Percentiles rank a stretch among this genome's conserved stretches.
phyloP scores from a whole-genome alignment of 2,329 filamentous ascomycete species.

The Intubia oerlemansii region DNA sequence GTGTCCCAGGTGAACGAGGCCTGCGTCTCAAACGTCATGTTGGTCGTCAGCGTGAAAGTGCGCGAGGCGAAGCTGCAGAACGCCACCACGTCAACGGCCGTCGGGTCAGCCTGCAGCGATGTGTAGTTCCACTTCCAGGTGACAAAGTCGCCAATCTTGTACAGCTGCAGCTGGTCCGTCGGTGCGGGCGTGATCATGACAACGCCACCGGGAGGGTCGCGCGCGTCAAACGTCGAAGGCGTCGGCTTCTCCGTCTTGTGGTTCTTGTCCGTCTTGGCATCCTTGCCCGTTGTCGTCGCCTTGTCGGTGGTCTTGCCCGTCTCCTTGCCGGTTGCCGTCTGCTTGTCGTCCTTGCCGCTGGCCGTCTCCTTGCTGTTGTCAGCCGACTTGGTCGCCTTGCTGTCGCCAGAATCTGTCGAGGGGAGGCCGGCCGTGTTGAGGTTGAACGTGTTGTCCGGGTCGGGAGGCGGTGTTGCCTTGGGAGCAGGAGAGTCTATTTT shows the following conservation, averaged over 20 bases:
- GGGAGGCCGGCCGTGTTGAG: conserved; percentile 18
- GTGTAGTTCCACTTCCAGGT: conserved; percentile 49
- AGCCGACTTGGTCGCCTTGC: not conserved
- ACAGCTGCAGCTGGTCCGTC: conserved; percentile 24
- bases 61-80: conserved; percentile 29
- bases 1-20: conserved; percentile 38
- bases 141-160: conserved; percentile 37
- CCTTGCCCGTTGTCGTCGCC: conserved; percentile 7
- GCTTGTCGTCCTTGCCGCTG: conserved; percentile 10
- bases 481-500: not conserved
- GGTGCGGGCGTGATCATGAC: conserved; percentile 27
- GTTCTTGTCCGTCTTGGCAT: conserved; percentile 7
- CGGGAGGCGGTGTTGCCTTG: conserved; percentile 3
- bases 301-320: conserved; percentile 3
- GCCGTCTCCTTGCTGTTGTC: conserved; percentile 10
- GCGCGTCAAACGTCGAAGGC: conserved; percentile 21
- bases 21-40: conserved; percentile 34
- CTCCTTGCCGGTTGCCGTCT: conserved; percentile 6
- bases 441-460: conserved; percentile 15
- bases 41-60: conserved; percentile 39
- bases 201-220: conserved; percentile 27
- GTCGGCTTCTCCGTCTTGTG: conserved; percentile 9
- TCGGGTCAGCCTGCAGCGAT: conserved; percentile 32
- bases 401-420: conserved; percentile 7
- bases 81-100: conserved; percentile 36